Evolutionary conservation across 139 green algal species (phyloP), one percentile per base, ranked within the genome.

Genomic region (Coelastrella sp.): DNA sequence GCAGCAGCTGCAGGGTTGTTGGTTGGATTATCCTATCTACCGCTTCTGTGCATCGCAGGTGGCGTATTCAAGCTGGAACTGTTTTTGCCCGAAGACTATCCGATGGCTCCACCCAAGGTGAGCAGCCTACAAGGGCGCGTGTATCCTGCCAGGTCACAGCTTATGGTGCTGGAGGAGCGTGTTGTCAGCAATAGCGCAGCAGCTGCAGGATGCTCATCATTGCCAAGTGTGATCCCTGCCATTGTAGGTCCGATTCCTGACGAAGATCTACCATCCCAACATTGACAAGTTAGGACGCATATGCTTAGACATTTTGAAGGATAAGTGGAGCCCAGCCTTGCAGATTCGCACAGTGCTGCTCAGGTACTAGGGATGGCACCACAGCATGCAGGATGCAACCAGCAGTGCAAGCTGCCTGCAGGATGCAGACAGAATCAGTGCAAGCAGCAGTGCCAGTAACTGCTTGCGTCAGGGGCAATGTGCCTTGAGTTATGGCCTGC

Each of bases 201-300:
- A 47, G 32, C 32, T 47, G 32, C 32, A 47, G 32, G 32, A 47
- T 47, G 32, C 32, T 47, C 32, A 47, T 1, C 32, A 47, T 1
- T 47, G 0, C 1, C 32, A 47, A 1, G 1, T 47, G 32, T 47
- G 32, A 47, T 47, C 32, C 32, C 32, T 47, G 32, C 32, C 32
- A 47, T 47, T 58, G 59, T 92, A 98, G 96, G 97, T 99, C 5
- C 97, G 98, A 5, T 99, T 99, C 84, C 88, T 99, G 20, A 99
- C 98, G 19, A 98, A 98, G 86, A 99, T 99, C 87, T 99, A 99
- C 92, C 98, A 99, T 90, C 98, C 98, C 54, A 99, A 99, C 92
- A 98, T 99, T 64, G 98, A 99, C 94, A 99, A 99, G 93, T 97
- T 99, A 14, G 98, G 98, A 5, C 95, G 98, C 47, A 99, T 99